A percentile compares a stretch with the other conserved stretches of the same genome.
phyloP scores from a whole-genome alignment of 2,329 filamentous ascomycete genomes.

The Magnaporthiopsis incrustans region DNA sequence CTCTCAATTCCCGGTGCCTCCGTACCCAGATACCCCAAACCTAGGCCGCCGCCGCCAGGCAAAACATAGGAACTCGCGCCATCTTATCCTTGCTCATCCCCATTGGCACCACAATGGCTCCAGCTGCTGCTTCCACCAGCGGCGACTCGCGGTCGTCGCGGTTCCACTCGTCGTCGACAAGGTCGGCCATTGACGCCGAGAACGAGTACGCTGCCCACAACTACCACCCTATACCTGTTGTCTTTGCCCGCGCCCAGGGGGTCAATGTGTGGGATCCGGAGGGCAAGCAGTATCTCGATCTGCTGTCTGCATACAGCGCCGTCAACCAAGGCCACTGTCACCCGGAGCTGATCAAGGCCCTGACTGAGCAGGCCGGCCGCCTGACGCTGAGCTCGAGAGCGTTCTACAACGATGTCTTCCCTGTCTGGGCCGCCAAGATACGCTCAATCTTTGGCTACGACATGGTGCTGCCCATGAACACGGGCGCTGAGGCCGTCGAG shows the following conservation, averaged over 20 bases:
- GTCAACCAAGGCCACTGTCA: conserved; percentile 99
- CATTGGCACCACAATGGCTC: conserved; percentile 38
- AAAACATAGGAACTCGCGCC: background rate
- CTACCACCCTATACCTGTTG: conserved; percentile 93
- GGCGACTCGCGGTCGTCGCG: conserved; percentile 30
- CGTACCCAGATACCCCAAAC: background rate
- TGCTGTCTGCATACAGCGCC: conserved; percentile 94
- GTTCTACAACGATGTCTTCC: conserved; percentile 98
- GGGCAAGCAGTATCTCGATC: conserved; percentile 91
- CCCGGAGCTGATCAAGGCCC: conserved; percentile 84
- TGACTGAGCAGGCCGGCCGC: conserved; percentile 81
- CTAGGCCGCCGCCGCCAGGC: background rate
- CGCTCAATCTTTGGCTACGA: conserved; percentile 87
- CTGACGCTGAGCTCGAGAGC: conserved; percentile 89
- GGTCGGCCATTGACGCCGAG: conserved; percentile 72
- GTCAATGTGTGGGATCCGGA: conserved; percentile 96
- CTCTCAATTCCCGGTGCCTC: background rate
- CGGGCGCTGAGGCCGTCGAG: conserved; percentile 91
- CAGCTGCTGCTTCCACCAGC: conserved; percentile 17
- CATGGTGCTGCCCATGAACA: conserved; percentile 98
- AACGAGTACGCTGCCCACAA: conserved; percentile 89
- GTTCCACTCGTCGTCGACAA: conserved; percentile 71
- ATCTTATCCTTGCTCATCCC: background rate
- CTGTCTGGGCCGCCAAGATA: conserved; percentile 88
- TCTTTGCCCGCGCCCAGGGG: conserved; percentile 79